Evolutionary conservation across 768 basidiomycete genomes (phyloP).

Genomic region (Kwoniella sp.): DNA sequence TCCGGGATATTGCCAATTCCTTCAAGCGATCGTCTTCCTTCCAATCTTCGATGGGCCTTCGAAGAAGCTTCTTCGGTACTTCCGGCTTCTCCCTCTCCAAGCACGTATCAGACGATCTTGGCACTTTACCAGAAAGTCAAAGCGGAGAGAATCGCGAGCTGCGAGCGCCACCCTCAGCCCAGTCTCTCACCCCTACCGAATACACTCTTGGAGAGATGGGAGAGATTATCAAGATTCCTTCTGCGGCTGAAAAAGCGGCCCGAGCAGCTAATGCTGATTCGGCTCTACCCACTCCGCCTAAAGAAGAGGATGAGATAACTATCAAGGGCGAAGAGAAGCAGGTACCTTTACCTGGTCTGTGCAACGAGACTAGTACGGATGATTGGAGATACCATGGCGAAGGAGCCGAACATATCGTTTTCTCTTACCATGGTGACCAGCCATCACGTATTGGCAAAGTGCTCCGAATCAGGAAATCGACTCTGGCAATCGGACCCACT

Average conservation of each 20-base stretch:
- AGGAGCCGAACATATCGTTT: constrained; percentile 89
- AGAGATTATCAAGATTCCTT: constrained; percentile 32
- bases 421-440: constrained; percentile 70
- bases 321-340: not conserved
- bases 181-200: constrained; percentile 25
- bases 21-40: constrained; percentile 32
- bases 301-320: not conserved
- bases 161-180: constrained; percentile 10
- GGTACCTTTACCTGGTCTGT: constrained; percentile 6
- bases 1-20: constrained; percentile 13
- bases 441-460: constrained; percentile 66
- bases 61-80: constrained; percentile 26
- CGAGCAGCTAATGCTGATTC: not conserved
- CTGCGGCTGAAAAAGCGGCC: not conserved
- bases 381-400: constrained; percentile 84
- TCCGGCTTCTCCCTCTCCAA: constrained; percentile 26
- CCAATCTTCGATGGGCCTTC: constrained; percentile 8
- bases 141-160: not conserved
- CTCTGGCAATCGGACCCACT: not conserved
- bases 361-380: constrained; percentile 17
- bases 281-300: not conserved
- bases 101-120: constrained; percentile 8
- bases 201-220: constrained; percentile 30
- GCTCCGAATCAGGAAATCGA: constrained; percentile 72
- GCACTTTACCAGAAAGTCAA: constrained; percentile 5